phyloP scores from a whole-genome alignment of 352 stramenopile species.

The Globisporangium middletonii region DNA sequence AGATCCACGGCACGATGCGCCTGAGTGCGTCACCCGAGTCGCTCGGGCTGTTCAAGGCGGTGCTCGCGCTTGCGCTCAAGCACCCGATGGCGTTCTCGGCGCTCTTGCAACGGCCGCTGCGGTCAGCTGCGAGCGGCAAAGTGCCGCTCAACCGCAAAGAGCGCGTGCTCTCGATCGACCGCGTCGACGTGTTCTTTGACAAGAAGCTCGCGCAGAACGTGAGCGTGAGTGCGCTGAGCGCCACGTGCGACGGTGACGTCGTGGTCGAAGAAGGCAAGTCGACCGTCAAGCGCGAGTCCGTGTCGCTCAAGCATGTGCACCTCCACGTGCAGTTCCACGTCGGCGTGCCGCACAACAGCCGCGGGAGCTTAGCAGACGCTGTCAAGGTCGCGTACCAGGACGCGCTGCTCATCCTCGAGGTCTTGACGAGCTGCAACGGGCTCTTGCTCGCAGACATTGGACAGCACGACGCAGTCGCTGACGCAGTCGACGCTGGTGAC shows the following conservation, averaged over 20 bases:
- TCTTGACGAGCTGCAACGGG: slow-evolving; percentile 16
- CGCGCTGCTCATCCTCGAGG: slow-evolving; percentile 21
- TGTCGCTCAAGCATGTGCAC: slow-evolving; percentile 17
- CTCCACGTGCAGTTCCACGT: slow-evolving; percentile 37
- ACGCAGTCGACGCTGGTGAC: slow-evolving; percentile 9
- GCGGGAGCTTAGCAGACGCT: slow-evolving; percentile 26
- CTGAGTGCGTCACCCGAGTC: slow-evolving; percentile 21
- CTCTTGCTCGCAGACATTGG: slow-evolving; percentile 9
- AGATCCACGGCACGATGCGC: slow-evolving; percentile 30
- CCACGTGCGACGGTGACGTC: slow-evolving; percentile 13
- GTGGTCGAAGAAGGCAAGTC: slow-evolving; percentile 3
- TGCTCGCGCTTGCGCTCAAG: slow-evolving; percentile 16
- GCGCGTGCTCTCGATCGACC: slow-evolving; percentile 31
- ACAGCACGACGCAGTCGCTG: background rate
- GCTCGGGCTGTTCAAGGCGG: slow-evolving; percentile 24
- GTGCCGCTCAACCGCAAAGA: slow-evolving; percentile 36
- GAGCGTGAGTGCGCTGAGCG: slow-evolving; percentile 12
- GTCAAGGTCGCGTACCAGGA: slow-evolving; percentile 26
- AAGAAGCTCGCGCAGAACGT: slow-evolving; percentile 15
- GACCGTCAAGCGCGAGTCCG: slow-evolving; percentile 1
- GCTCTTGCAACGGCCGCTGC: slow-evolving; percentile 36
- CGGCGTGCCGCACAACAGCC: slow-evolving; percentile 33
- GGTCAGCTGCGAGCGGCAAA: slow-evolving; percentile 23
- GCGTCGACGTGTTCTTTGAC: slow-evolving; percentile 21
- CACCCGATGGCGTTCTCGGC: slow-evolving; percentile 9